Base-by-base conservation (phyloP, 2,329 filamentous ascomycete species). In the Ophiostoma quercus region DNA sequence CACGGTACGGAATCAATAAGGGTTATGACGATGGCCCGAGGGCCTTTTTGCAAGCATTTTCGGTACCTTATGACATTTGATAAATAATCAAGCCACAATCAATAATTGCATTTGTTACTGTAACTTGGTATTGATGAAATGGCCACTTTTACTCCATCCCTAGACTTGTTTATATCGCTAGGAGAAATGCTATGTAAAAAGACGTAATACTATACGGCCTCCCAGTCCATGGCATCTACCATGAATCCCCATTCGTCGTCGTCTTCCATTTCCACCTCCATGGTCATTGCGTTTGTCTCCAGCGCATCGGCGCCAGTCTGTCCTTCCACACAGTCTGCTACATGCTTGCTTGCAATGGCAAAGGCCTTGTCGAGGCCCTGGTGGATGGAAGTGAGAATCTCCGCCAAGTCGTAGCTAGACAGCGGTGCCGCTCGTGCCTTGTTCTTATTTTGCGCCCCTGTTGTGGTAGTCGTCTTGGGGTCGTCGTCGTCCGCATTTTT, bases 391-490 rank as follows among this genome's bases (percentile, higher is more conserved):
- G 79, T 77, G 1, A 92, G 79, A 72, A 92, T 90, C 69, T 79
- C 80, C 32, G 85, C 82, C 12, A 92, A 79, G 69, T 90, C 84
- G 73, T 91, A 88, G 72, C 86, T 84, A 71, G 84, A 83, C 2
- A 92, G 79, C 29, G 82, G 81, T 16, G 34, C 19, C 78, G 76
- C 29, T 19, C 47, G 47, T 51, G 47, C 47, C 11, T 41, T 68
- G 19, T 71, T 65, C 47, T 41, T 41, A 22, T n/a, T 51, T 14
- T 65, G 29, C 43, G 70, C 67, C 6, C 67, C n/a, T n/a, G 34
- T 25, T 16, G 19, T 37, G 66, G 34, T 51, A 29, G 29, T 41
- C 70, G 75, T 57, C 75, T 77, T 69, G 76, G 25, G 3, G 12
- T 25, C 16, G 57, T 32, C 25, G 77, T 68, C 76, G 79, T 88